Evolutionary conservation across 2,329 filamentous ascomycete genomes (phyloP).

Genomic region (Seiridium unicorne): DNA sequence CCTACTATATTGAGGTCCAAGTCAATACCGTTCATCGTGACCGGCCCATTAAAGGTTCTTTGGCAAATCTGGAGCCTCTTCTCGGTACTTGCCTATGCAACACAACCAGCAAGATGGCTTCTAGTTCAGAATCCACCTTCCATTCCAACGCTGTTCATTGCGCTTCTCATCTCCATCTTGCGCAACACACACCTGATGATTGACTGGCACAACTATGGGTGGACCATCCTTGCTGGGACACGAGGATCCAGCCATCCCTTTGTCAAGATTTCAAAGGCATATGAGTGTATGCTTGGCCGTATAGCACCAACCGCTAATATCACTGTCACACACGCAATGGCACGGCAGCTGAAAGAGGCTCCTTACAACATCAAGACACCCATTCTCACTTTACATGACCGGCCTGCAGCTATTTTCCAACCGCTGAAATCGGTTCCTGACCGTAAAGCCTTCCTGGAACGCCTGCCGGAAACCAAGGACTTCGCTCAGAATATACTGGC

Average conservation of each 20-base stretch:
- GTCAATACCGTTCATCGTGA: constrained; percentile 71
- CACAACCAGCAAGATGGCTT: constrained; percentile 77
- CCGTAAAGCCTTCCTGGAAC: constrained; percentile 59
- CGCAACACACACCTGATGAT: constrained; percentile 82
- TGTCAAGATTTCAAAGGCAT: constrained; percentile 73
- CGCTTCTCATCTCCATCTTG: constrained; percentile 68
- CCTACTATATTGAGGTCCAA: constrained; percentile 67
- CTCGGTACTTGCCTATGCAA: constrained; percentile 68
- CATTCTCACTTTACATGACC: constrained; percentile 77
- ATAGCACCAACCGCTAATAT: constrained; percentile 71
- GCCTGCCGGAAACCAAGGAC: constrained; percentile 62
- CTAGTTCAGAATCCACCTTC: constrained; percentile 94
- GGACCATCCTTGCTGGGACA: constrained; percentile 77
- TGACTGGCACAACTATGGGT: constrained; percentile 99
- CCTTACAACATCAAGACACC: constrained; percentile 66
- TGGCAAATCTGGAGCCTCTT: constrained; percentile 77
- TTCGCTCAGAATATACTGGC: constrained; percentile 58
- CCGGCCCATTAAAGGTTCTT: constrained; percentile 80
- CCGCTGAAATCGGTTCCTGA: constrained; percentile 53
- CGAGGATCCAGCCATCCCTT: constrained; percentile 63
- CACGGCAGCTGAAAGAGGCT: constrained; percentile 59
- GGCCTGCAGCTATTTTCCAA: constrained; percentile 79
- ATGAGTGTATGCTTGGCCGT: constrained; percentile 72
- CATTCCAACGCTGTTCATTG: constrained; percentile 83
- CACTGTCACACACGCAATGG: constrained; percentile 89